These are phyloP conservation scores for Pistacia vera DNA, from an alignment of 345 rosid genomes.

Conservation along the genomic window DNA sequence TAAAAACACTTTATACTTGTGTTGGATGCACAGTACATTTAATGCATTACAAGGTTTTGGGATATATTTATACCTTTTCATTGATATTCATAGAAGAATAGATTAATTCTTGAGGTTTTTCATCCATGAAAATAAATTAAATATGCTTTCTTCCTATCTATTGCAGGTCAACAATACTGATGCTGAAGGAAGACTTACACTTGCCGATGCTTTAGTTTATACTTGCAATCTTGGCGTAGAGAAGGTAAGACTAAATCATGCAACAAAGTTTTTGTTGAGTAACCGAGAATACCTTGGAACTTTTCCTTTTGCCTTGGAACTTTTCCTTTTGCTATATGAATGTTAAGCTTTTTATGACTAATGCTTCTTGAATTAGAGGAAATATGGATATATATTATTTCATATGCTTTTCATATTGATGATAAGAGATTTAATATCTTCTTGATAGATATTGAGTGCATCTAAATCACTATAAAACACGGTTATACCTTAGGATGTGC, in stretches of 20 bases:
- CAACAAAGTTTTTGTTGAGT: not conserved
- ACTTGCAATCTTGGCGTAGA: slow-evolving; percentile 93
- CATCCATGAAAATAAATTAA: not conserved
- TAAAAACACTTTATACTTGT: not conserved
- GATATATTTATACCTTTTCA: not conserved
- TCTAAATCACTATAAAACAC: not conserved
- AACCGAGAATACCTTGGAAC: not conserved
- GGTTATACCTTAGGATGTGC: not conserved
- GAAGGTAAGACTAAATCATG: slow-evolving; percentile 52
- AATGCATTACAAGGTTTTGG: not conserved
- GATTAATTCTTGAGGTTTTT: slow-evolving; percentile 2
- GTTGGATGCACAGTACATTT: not conserved
- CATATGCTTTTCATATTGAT: not conserved
- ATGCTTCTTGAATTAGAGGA: not conserved
- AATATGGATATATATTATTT: not conserved
- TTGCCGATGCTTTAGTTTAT: slow-evolving; percentile 95
- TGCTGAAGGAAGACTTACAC: slow-evolving; percentile 98
- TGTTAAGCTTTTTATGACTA: not conserved
- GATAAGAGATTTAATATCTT: not conserved
- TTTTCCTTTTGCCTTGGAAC: not conserved
- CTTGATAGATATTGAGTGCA: not conserved
- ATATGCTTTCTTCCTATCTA: not conserved
- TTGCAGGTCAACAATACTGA: slow-evolving; percentile 95
- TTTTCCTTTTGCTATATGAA: not conserved
- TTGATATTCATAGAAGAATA: not conserved